Evolutionary conservation across 164 flowering plant species (phyloP).

Genomic region (Nymphaea colorata): DNA sequence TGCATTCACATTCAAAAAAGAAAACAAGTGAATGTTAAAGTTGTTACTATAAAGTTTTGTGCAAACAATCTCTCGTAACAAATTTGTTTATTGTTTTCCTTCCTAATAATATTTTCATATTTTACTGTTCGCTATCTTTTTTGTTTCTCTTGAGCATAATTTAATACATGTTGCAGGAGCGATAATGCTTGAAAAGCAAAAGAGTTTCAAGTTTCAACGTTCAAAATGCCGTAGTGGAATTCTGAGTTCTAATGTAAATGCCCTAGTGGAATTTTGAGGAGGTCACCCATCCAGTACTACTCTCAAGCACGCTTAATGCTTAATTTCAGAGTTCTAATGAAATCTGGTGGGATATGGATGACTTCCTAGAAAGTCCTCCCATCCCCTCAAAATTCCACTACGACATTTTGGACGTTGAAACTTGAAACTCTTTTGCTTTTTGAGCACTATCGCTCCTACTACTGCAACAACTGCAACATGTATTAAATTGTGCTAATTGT

Average conservation of each 20-base stretch:
- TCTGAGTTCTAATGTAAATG: too few species aligned
- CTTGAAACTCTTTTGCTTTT: not conserved
- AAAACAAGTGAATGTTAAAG: not conserved
- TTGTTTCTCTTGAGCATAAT: not conserved
- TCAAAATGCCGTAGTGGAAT: not conserved
- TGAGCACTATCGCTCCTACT: not conserved
- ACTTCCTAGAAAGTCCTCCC: too few species aligned
- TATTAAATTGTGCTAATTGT: not conserved
- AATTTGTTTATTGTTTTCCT: too few species aligned
- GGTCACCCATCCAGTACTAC: too few species aligned
- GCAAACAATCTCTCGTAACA: not conserved
- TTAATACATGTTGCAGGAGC: not conserved
- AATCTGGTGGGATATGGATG: too few species aligned
- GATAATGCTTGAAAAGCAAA: not conserved
- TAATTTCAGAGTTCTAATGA: too few species aligned
- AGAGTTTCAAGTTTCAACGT: not conserved
- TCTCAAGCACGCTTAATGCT: too few species aligned
- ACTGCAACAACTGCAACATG: not conserved
- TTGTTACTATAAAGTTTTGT: not conserved
- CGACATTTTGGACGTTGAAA: not conserved
- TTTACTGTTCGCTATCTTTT: not conserved
- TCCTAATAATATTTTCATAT: not conserved
- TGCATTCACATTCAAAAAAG: conserved; percentile 13
- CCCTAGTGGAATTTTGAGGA: too few species aligned
- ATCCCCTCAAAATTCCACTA: not conserved